Percentiles rank a stretch among this genome's conserved stretches.
Evolutionary conservation across 371 early-diverging fungal species (phyloP).

Genomic region (Zancudomyces culisetae): DNA sequence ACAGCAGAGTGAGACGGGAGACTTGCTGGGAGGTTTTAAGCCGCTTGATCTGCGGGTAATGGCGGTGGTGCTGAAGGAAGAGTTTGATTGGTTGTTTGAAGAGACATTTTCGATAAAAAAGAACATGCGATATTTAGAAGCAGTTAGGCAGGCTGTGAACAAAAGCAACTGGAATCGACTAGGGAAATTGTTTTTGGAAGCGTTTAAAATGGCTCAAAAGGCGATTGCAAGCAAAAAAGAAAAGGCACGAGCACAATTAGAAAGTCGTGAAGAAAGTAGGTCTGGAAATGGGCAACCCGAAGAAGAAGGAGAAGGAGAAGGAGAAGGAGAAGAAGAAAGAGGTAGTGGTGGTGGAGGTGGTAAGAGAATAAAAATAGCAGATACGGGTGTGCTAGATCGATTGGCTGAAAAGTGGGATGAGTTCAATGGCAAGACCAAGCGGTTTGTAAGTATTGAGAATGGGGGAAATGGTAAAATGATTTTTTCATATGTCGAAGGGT

Average conservation of each 20-base stretch:
- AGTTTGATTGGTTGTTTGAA: slow-evolving; percentile 66
- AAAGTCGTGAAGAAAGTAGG: background rate
- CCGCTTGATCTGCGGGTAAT: slow-evolving; percentile 77
- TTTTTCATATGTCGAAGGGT: slow-evolving; percentile 88
- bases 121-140: slow-evolving; percentile 68
- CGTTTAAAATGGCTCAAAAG: slow-evolving; percentile 56
- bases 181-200: slow-evolving; percentile 43
- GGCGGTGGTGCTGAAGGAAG: slow-evolving; percentile 60
- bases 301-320: background rate
- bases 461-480: slow-evolving; percentile 51
- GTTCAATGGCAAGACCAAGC: slow-evolving; percentile 6
- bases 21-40: slow-evolving; percentile 94
- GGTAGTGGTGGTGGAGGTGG: background rate
- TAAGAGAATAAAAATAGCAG: slow-evolving; percentile 3
- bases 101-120: slow-evolving; percentile 71
- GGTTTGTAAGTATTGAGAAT: slow-evolving; percentile 20
- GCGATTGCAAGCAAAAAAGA: slow-evolving; percentile 18
- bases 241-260: background rate
- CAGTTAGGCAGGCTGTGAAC: slow-evolving; percentile 44
- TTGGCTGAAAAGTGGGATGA: slow-evolving; percentile 7
- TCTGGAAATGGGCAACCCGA: background rate
- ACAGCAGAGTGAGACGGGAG: slow-evolving; percentile 94
- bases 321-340: background rate
- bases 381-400: background rate
- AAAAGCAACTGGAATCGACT: slow-evolving; percentile 67